Conservation (phyloP, 2,329 filamentous ascomycete genomes). For the Penicillium sp. region DNA sequence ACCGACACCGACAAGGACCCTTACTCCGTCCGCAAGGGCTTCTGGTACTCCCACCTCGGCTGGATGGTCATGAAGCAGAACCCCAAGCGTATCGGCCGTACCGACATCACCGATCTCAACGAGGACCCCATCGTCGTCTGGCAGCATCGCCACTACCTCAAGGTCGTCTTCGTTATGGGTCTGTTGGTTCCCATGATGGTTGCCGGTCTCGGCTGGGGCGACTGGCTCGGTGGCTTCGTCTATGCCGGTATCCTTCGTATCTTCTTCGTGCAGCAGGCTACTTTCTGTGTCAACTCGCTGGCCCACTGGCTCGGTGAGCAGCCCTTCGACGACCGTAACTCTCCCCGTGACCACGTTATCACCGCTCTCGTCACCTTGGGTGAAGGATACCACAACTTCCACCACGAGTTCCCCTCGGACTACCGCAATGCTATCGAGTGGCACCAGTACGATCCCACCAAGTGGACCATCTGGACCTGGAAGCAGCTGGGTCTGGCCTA, state of each 20-base stretch:
- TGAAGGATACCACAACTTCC: constrained; percentile 92
- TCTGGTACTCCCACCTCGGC: constrained; percentile 76
- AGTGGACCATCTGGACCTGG: constrained; percentile 81
- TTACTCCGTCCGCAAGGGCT: constrained; percentile 83
- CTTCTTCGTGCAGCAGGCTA: constrained; percentile 87
- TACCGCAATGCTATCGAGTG: constrained; percentile 89
- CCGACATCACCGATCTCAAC: constrained; percentile 83
- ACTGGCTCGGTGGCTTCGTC: constrained; percentile 75
- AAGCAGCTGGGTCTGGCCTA: constrained; percentile 79
- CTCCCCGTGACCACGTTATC: constrained; percentile 79
- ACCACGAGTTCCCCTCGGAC: constrained; percentile 89
- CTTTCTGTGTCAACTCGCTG: constrained; percentile 87
- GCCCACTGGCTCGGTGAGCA: constrained; percentile 90
- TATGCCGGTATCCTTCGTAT: constrained; percentile 81
- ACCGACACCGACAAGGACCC: constrained; percentile 91
- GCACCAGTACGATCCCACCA: constrained; percentile 89
- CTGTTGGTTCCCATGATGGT: constrained; percentile 69
- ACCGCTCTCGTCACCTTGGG: constrained; percentile 80
- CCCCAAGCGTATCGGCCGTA: constrained; percentile 79
- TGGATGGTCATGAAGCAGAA: constrained; percentile 96
- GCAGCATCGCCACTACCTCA: constrained; percentile 84
- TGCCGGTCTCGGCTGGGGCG: constrained; percentile 72
- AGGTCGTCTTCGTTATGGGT: constrained; percentile 71
- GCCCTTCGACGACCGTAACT: constrained; percentile 90
- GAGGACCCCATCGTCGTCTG: constrained; percentile 78